These are phyloP conservation scores for Cryphonectria carpinicola DNA, from an alignment of 2,329 filamentous ascomycete species.

Conservation along the genomic window DNA sequence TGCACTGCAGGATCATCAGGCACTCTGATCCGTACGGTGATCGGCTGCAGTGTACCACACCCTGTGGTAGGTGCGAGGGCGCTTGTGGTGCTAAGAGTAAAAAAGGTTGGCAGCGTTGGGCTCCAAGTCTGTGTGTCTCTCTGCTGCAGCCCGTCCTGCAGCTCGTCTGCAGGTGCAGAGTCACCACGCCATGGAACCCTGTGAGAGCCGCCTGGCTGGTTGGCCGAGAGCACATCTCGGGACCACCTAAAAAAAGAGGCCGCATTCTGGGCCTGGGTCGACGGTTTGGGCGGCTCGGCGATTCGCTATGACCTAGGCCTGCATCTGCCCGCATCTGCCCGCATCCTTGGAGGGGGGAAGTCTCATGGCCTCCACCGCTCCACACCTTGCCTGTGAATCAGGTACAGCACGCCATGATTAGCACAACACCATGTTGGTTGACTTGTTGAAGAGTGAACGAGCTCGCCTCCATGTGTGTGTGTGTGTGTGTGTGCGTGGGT, in stretches of 20 bases:
- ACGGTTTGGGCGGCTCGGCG: conserved; percentile 28
- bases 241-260: conserved; percentile 24
- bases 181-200: conserved; percentile 10
- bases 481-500: too few relatives aligned
- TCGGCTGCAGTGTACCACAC: conserved; percentile 8
- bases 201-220: conserved; percentile 26
- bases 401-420: conserved; percentile 18
- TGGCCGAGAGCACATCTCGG: conserved; percentile 27
- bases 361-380: conserved; percentile 18
- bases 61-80: neutral
- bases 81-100: conserved; percentile 18
- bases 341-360: conserved; percentile 9
- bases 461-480: conserved; percentile 5
- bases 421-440: conserved; percentile 14
- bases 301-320: conserved; percentile 24
- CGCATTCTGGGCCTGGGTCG: conserved; percentile 28
- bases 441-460: neutral
- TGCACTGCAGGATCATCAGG: conserved; percentile 22
- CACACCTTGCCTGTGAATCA: conserved; percentile 19
- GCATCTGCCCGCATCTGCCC: conserved; percentile 18
- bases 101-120: conserved; percentile 22
- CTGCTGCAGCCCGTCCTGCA: conserved; percentile 18
- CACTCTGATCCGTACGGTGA: conserved; percentile 13
- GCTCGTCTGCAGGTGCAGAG: conserved; percentile 27
- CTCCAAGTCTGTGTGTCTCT: conserved; percentile 20